These are phyloP conservation scores for Trichoderma semiorbis DNA, from an alignment of 2,329 filamentous ascomycete species.

Conservation along the genomic window DNA sequence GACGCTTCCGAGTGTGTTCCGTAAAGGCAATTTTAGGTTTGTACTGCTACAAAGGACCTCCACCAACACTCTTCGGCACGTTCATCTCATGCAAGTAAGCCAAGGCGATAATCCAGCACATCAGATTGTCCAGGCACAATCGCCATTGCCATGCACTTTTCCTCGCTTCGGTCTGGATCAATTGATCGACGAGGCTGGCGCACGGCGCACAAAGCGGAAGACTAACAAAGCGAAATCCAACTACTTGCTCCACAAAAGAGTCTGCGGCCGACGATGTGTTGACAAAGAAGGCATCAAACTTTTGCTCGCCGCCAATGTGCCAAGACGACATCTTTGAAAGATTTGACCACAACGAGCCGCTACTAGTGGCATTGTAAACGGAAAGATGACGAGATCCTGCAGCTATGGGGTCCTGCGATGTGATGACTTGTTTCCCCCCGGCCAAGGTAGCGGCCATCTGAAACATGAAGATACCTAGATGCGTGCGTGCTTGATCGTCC, in stretches of 20 bases:
- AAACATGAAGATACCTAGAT: constrained; percentile 21
- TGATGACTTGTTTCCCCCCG: constrained; percentile 14
- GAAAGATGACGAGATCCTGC: not conserved
- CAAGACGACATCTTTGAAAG: not conserved
- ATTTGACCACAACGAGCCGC: not conserved
- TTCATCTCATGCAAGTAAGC: constrained; percentile 3
- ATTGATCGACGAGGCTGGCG: constrained; percentile 5
- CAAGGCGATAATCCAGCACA: constrained; percentile 6
- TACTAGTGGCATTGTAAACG: not conserved
- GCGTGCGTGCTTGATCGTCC: constrained; percentile 30
- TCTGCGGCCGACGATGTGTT: not conserved
- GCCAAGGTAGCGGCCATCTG: constrained; percentile 17
- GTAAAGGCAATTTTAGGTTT: not conserved
- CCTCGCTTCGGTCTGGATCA: not conserved
- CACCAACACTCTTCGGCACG: not conserved
- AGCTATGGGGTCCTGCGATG: constrained; percentile 3
- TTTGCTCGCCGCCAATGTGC: not conserved
- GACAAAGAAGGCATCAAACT: not conserved
- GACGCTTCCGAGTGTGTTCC: not conserved
- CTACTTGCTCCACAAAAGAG: not conserved
- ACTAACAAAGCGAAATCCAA: not conserved
- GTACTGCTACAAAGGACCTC: not conserved
- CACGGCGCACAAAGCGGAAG: constrained; percentile 8
- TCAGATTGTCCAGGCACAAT: constrained; percentile 15
- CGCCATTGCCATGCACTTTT: not conserved